Conservation (phyloP, 345 rosid species). For the Populus deltoides region DNA sequence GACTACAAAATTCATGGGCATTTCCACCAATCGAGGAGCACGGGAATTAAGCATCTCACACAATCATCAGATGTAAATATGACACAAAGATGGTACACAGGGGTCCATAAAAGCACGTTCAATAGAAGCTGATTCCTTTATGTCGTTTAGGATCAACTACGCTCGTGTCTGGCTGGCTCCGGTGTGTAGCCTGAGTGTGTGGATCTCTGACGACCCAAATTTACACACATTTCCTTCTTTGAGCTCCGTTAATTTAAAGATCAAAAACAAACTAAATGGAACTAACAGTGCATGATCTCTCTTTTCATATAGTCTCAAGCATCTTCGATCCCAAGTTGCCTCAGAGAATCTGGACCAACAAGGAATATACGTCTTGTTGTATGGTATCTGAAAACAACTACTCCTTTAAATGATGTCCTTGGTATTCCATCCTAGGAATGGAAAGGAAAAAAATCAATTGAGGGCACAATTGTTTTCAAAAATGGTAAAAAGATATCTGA, state of each 20-base stretch:
- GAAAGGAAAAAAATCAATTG: neutral
- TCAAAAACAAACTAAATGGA: too few species aligned
- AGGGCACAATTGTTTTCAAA: neutral
- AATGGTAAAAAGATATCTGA: neutral
- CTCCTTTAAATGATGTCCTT: slow-evolving; percentile 90
- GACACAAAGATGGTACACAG: neutral
- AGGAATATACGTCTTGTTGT: slow-evolving; percentile 65
- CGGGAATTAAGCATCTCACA: neutral
- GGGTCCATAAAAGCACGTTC: neutral
- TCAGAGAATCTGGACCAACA: slow-evolving; percentile 61
- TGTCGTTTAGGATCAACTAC: neutral
- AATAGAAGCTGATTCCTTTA: neutral
- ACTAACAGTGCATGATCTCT: neutral
- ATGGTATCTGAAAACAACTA: slow-evolving; percentile 72
- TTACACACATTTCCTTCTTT: neutral
- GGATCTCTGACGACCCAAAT: neutral
- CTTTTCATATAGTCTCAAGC: slow-evolving; percentile 31
- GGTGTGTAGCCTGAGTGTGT: neutral
- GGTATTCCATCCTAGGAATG: slow-evolving; percentile 84
- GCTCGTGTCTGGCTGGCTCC: neutral
- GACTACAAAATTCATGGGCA: neutral
- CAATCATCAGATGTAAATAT: neutral
- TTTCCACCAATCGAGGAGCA: neutral
- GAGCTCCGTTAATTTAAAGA: neutral
- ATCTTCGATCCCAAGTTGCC: slow-evolving; percentile 57